These are phyloP conservation scores for Stereum hirsutum DNA, from an alignment of 1,284 basidiomycete species.

Conservation along the genomic window DNA sequence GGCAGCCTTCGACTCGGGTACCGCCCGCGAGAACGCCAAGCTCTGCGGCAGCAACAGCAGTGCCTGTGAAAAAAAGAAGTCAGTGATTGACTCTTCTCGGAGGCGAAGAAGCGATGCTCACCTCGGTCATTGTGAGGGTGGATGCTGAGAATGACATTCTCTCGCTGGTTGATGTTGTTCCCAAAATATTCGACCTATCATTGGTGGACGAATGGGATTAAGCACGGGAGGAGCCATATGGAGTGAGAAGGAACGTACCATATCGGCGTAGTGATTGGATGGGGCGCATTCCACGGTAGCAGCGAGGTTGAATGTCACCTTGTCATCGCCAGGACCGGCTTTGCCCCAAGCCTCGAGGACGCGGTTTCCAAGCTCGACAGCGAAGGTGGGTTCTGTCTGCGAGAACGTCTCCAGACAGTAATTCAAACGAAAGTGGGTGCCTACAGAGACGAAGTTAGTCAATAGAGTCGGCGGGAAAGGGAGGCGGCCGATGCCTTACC, in stretches of 20 bases:
- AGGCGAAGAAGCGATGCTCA: neutral
- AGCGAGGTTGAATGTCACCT: neutral
- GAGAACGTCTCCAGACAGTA: neutral
- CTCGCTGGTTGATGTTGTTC: neutral
- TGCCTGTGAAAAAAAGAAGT: neutral
- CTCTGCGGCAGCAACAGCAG: neutral
- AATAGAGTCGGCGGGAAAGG: neutral
- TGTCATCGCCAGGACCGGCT: neutral
- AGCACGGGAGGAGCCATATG: neutral
- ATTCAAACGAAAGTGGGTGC: neutral
- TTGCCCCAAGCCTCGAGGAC: neutral
- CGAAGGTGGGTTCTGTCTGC: neutral
- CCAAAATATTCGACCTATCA: neutral
- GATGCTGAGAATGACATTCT: neutral
- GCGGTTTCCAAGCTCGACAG: neutral
- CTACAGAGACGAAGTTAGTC: neutral
- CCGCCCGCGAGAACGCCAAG: neutral
- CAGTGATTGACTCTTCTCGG: too few species aligned
- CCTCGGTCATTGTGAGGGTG: neutral
- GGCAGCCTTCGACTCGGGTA: neutral
- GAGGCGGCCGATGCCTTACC: too few species aligned
- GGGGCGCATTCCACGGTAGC: neutral
- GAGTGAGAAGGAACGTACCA: neutral
- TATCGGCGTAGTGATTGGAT: neutral
- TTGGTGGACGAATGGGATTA: neutral